Conservation (phyloP, 495 filamentous ascomycete species). For the Neurospora discreta region DNA sequence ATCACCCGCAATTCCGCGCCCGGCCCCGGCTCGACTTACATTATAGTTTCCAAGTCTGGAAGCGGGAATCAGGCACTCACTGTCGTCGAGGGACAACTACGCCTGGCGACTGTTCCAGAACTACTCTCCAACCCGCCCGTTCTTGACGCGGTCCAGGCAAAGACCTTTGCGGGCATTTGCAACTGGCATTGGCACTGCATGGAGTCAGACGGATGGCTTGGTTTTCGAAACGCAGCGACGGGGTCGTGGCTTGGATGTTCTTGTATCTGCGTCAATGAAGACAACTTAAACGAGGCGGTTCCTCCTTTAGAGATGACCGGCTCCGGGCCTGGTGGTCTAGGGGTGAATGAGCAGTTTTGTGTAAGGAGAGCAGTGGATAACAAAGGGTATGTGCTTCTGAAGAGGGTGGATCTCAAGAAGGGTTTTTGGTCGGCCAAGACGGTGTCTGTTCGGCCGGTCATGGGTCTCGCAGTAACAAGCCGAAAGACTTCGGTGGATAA, state of each 20-base stretch:
- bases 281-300: background rate
- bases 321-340: rapidly evolving
- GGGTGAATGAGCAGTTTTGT: background rate
- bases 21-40: background rate
- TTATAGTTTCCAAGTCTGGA: background rate
- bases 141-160: background rate
- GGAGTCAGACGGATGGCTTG: background rate
- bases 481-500: background rate
- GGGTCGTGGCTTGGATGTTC: background rate
- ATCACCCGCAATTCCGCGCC: background rate
- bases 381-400: background rate
- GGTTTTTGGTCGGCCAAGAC: background rate
- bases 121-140: background rate
- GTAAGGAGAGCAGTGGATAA: background rate
- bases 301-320: background rate
- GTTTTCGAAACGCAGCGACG: background rate
- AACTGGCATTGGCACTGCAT: background rate
- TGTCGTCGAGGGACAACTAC: rapidly evolving
- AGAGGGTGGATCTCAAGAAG: background rate
- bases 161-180: background rate
- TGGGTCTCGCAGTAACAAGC: too few species aligned
- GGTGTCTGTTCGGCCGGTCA: background rate
- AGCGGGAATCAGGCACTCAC: background rate
- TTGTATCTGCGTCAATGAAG: background rate
- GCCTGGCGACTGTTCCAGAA: background rate